Base-by-base conservation (phyloP, 176 grass and related monocot species). In the bread wheat (Triticum aestivum) region DNA sequence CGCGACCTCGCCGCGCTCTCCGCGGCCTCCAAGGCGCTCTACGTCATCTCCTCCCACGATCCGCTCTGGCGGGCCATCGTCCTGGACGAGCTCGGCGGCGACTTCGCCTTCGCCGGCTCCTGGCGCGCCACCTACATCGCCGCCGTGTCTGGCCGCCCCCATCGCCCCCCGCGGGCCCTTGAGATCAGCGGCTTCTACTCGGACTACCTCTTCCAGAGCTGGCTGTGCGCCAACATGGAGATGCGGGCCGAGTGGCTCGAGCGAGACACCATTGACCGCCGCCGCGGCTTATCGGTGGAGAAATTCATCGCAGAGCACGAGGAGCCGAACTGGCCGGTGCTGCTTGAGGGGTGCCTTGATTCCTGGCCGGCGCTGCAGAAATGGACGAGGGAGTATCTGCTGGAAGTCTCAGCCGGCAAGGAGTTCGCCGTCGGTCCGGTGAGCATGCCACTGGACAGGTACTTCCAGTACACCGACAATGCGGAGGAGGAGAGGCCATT, bases 131-230 rank as follows among this genome's bases (percentile, higher is more conserved):
- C 92, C 92, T 99, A 96, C 78, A 64, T 85, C 72, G 59, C 78
- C 27, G 58, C 86, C 33, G 38, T 65, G 33, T 75, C 84, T 45
- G 77, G 80, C 56, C 41, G 56, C 23, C 11, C 87, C 23, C 66
- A 41, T 41, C 24, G 3, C 13, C 45, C 89, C 14, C 78, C 92
- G 0, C 64, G 74, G 38, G 85, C n/a, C 2, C 82, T 94, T 8
- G 56, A 58, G 11, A 90, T 96, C 71, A 64, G 42, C 35, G 93
- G 91, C 0, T 99, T 99, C 89, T 99, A 96, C 79, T 96, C 92
- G 13, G 94, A 93, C 63, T 99, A 96, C 87, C 94, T 99, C 79
- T 99, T 99, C 83, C 92, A 96, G 89, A 96, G 97, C 89, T 99
- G 90, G 94, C 93, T 99, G 24, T 99, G 94, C 61, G 90, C 97